Base-by-base conservation (phyloP, 2,329 filamentous ascomycete genomes). In the Nakataea oryzae region DNA sequence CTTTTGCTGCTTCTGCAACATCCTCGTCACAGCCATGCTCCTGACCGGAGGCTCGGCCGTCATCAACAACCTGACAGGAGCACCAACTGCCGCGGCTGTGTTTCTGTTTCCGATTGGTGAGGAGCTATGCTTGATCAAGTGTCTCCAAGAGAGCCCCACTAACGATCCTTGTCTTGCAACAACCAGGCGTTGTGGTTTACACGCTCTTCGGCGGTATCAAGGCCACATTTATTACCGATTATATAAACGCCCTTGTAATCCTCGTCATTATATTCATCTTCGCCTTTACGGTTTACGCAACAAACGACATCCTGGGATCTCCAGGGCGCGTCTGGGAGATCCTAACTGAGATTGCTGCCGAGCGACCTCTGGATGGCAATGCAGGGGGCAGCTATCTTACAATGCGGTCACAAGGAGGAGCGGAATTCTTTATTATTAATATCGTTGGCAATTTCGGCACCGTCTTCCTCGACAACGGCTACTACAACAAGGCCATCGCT, bases 401-500 rank as follows among this genome's bases (percentile, higher is more conserved):
- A 0, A 96, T 96, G 91, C 79, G 83, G 62, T 91, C 88, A 1
- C 84, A 83, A 63, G 87, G 93, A 68, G 92, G 92, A 6, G 90
- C 85, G 54, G 90, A 95, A 63, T 96, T 96, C 79, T 96, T 96
- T 74, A 86, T 96, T 54, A 96, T 96, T 75, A 96, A 96, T 74
- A 87, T 74, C 59, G 87, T 93, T 41, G 90, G 90, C 55, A 93
- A 93, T 74, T 95, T 93, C 64, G 88, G 82, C 63, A 92, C 89
- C 1, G 90, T 96, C 4, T 96, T 96, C 77, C 80, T 91, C 57
- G 91, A 96, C 70, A 93, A 93, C 66, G 87, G 89, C 21, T 96
- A 96, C 77, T 96, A 92, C 76, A 95, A 96, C 80, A 96, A 96
- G 74, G 92, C 91, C 21, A 96, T 96, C 69, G 91, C 92, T 8